Percentiles rank a stretch among this genome's conserved stretches.
Conservation (phyloP, 148 eudicot genomes). For the Vaccinium macrocarpon region DNA sequence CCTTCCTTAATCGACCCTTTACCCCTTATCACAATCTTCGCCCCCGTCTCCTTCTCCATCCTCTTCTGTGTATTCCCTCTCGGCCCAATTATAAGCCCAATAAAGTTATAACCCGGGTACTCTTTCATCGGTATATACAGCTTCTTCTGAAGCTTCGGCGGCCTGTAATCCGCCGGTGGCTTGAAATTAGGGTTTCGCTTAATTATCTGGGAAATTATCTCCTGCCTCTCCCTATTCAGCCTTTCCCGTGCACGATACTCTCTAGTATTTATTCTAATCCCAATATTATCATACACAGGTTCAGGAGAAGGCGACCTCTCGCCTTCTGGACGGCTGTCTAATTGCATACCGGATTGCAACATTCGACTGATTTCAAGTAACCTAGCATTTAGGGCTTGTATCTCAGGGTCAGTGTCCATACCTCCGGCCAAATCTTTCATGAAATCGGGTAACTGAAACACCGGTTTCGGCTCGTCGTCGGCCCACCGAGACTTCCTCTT, state of each 20-base stretch:
- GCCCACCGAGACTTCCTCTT: constrained; percentile 26
- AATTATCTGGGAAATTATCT: constrained; percentile 30
- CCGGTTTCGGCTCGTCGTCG: constrained; percentile 25
- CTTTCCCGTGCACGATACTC: constrained; percentile 30
- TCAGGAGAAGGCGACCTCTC: constrained; percentile 32
- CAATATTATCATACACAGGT: constrained; percentile 27
- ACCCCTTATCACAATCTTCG: constrained; percentile 86
- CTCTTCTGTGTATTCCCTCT: constrained; percentile 37
- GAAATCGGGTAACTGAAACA: constrained; percentile 31
- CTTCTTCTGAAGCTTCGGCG: constrained; percentile 34
- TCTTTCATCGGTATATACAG: constrained; percentile 33
- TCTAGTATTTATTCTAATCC: constrained; percentile 26
- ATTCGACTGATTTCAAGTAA: constrained; percentile 26
- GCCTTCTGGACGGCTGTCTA: constrained; percentile 25
- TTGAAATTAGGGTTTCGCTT: constrained; percentile 27
- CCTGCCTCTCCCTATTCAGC: constrained; percentile 30
- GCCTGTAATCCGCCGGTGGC: constrained; percentile 33
- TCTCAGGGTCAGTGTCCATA: constrained; percentile 29
- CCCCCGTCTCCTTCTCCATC: constrained; percentile 92
- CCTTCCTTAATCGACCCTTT: constrained; percentile 90
- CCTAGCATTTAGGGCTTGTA: constrained; percentile 28
- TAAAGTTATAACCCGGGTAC: constrained; percentile 32
- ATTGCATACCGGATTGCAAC: constrained; percentile 21
- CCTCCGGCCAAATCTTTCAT: constrained; percentile 32
- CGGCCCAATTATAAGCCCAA: constrained; percentile 32